Evolutionary conservation across 768 basidiomycete species (phyloP), one percentile per base, ranked within the genome.

Genomic region (Tylopilus vinaceipallidus): DNA sequence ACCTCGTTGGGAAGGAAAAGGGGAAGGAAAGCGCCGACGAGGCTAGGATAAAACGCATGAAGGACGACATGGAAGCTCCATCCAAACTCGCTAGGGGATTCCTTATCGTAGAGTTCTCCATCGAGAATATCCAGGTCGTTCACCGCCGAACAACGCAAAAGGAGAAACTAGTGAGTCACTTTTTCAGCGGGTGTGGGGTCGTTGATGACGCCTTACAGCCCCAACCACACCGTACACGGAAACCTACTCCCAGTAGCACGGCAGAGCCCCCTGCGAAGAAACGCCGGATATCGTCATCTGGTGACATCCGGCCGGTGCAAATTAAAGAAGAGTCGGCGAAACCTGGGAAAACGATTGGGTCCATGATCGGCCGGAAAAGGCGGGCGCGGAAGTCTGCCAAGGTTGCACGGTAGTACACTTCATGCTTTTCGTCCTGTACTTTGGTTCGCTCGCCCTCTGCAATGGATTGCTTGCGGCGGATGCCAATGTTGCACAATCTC

Each of bases 41-140:
- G 16, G 65, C 71, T 14, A 71, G 82, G 57, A 63, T 82, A 39
- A 81, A 82, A 63, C 77, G 80, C 57, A 67, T 86, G 55, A 82
- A 83, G 59, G 75, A 75, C 22, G 82, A 84, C 61, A 65, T 79
- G 38, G 71, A 71, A 53, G 59, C 58, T 33, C 29, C 56, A 1
- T 70, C 66, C 16, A 80, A 75, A 33, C 72, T 73, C 16, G 54
- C 58, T 20, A 72, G 57, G 50, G 77, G 77, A 14, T 75, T 81
- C 5, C 68, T 97, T 53, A 86, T 95, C 59, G 82, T 93, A n/a
- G 95, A 98, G 71, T 97, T 97, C 68, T 94, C 92, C 34, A 92
- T 98, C 43, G 94, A 98, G 73, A 98, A 98, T 61, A 73, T 91
- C 17, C 88, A 93, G 69, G 91, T 95, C 26, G 84, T 94, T 33